Conservation (phyloP, 2,329 filamentous ascomycete species). For the Phaeosphaeria sp. region DNA sequence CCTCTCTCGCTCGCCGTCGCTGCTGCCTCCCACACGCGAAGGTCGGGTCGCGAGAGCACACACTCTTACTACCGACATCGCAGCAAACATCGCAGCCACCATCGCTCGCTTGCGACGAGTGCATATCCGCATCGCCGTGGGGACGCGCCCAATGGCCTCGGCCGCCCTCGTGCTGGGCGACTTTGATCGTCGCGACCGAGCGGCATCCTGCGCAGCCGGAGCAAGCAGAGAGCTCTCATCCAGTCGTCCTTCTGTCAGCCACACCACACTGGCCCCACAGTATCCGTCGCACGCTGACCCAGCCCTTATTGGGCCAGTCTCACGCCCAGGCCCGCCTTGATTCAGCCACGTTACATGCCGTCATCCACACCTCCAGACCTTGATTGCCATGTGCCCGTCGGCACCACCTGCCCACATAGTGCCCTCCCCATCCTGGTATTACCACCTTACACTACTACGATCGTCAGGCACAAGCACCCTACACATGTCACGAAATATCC, state of each 20-base stretch:
- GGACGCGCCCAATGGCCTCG: no score
- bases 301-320: neutral
- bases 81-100: neutral
- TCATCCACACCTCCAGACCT: conserved; percentile 3
- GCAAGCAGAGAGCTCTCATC: neutral
- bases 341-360: conserved; percentile 7
- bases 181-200: neutral
- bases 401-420: conserved; percentile 3
- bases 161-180: neutral
- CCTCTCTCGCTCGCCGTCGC: no score
- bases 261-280: neutral
- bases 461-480: conserved; percentile 4
- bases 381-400: conserved; percentile 1
- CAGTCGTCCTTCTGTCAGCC: neutral
- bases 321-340: conserved; percentile 1
- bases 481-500: neutral
- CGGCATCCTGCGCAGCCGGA: neutral
- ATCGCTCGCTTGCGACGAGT: neutral
- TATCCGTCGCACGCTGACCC: neutral
- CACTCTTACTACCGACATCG: no score
- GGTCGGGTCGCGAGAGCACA: no score
- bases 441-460: conserved; percentile 5
- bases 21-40: neutral
- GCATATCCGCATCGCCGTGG: neutral
- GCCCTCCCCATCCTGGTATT: neutral